Percentiles rank a stretch among this genome's conserved stretches.
phyloP scores from a whole-genome alignment of 2,329 filamentous ascomycete species.

The Didymosphaeria variabile region DNA sequence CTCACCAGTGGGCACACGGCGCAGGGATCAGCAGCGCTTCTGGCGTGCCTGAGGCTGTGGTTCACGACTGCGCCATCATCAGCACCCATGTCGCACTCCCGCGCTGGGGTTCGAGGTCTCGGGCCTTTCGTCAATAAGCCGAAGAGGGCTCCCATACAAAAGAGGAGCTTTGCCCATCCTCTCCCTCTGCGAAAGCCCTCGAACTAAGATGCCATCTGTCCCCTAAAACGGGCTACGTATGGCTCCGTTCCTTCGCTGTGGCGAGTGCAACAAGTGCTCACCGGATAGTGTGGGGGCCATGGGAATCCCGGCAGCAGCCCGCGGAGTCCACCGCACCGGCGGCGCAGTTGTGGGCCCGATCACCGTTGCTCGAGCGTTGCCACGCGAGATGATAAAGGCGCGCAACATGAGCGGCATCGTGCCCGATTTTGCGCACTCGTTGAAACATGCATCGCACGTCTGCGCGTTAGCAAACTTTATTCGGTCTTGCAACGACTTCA shows the following conservation, averaged over 20 bases:
- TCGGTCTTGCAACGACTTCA: not conserved
- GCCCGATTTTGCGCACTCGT: conserved; percentile 6
- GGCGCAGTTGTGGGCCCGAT: conserved; percentile 11
- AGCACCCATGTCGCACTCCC: not conserved
- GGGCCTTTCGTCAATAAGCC: not conserved
- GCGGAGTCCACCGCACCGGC: conserved; percentile 4
- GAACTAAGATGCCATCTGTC: not conserved
- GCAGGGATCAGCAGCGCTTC: conserved; percentile 12
- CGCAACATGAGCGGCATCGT: conserved; percentile 6
- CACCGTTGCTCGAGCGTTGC: conserved; percentile 9
- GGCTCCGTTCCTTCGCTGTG: conserved; percentile 15
- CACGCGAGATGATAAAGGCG: conserved; percentile 16
- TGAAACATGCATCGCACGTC: conserved; percentile 7
- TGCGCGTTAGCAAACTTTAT: not conserved
- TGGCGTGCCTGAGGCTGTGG: conserved; percentile 18
- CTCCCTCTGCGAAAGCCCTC: not conserved
- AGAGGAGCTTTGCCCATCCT: not conserved
- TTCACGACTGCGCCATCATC: conserved; percentile 13
- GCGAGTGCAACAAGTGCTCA: conserved; percentile 23
- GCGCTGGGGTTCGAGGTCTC: not conserved
- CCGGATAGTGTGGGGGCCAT: conserved; percentile 23
- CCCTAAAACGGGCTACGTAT: conserved; percentile 12
- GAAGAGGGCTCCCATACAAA: no score
- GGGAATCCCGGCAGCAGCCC: conserved; percentile 1
- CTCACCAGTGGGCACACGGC: conserved; percentile 9